Evolutionary conservation across 1,284 basidiomycete species (phyloP).

Genomic region (Cystobasidium sp.): DNA sequence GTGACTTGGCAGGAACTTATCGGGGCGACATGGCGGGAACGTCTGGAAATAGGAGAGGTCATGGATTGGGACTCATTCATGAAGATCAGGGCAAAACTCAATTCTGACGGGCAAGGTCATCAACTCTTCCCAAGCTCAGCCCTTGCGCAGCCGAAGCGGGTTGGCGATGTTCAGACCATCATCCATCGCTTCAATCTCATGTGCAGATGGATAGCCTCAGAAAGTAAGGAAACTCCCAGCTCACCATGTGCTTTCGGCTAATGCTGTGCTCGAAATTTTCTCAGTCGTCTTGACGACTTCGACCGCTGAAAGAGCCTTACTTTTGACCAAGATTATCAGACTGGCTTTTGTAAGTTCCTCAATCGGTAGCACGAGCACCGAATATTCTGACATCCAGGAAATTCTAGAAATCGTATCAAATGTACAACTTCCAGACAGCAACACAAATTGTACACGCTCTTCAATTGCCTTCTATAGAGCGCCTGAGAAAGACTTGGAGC

Average conservation of each 20-base stretch:
- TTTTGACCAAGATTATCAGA: conserved; percentile 80
- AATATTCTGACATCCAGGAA: conserved; percentile 30
- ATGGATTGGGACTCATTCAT: conserved; percentile 82
- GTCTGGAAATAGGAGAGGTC: conserved; percentile 68
- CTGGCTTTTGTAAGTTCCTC: conserved; percentile 74
- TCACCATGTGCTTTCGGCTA: background rate
- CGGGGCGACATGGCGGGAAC: conserved; percentile 61
- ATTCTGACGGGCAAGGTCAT: conserved; percentile 64
- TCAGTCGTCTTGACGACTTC: conserved; percentile 56
- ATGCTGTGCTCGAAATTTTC: background rate
- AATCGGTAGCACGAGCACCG: background rate
- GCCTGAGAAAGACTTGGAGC: conserved; percentile 71
- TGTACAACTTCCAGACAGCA: conserved; percentile 78
- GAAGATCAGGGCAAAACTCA: conserved; percentile 72
- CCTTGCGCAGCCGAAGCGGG: conserved; percentile 12
- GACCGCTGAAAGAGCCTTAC: conserved; percentile 65
- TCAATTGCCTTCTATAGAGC: conserved; percentile 71
- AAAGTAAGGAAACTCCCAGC: conserved; percentile 22
- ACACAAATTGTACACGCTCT: conserved; percentile 81
- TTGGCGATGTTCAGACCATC: conserved; percentile 67
- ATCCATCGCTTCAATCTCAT: conserved; percentile 87
- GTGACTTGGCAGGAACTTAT: conserved; percentile 61
- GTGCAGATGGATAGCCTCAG: conserved; percentile 75
- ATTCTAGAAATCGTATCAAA: conserved; percentile 75
- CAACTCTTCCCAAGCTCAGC: conserved; percentile 7